A percentile compares a stretch with the other conserved stretches of the same genome.
Conservation (phyloP, 2,329 filamentous ascomycete species). For the Fusarium sp. region DNA sequence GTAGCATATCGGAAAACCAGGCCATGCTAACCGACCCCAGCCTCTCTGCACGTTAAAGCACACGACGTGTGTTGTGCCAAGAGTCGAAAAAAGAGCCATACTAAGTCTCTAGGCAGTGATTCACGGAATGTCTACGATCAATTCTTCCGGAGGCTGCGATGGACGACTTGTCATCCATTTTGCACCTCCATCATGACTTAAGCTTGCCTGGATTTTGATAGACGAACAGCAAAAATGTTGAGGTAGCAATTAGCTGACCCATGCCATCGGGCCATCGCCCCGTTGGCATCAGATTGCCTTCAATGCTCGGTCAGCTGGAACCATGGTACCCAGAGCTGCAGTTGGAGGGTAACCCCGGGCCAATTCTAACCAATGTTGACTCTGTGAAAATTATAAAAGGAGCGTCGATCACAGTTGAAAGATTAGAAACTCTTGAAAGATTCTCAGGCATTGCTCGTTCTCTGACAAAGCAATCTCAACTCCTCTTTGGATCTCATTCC, state of each 20-base stretch:
- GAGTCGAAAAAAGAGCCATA: not conserved
- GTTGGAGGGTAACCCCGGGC: not conserved
- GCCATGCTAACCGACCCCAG: slow-evolving; percentile 6
- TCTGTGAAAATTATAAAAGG: slow-evolving; percentile 6
- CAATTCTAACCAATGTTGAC: slow-evolving; percentile 4
- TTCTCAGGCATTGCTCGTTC: not conserved
- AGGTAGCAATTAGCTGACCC: not conserved
- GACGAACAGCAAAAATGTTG: not conserved
- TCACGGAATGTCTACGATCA: slow-evolving; percentile 1
- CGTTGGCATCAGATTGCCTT: not conserved
- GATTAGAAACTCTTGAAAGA: not conserved
- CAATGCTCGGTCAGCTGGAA: not conserved
- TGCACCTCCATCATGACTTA: not conserved
- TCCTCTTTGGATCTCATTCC: not conserved
- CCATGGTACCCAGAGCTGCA: not conserved
- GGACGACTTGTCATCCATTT: not conserved
- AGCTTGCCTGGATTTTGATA: slow-evolving; percentile 10
- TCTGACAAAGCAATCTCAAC: not conserved
- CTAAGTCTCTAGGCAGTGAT: not conserved
- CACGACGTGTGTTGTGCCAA: slow-evolving; percentile 7
- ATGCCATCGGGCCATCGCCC: slow-evolving; percentile 16
- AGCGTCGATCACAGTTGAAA: not conserved
- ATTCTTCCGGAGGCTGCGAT: slow-evolving; percentile 7
- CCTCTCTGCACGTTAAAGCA: not conserved
- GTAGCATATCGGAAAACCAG: not conserved